Conservation (phyloP, 495 filamentous ascomycete genomes). For the Sordaria brevicollis region DNA sequence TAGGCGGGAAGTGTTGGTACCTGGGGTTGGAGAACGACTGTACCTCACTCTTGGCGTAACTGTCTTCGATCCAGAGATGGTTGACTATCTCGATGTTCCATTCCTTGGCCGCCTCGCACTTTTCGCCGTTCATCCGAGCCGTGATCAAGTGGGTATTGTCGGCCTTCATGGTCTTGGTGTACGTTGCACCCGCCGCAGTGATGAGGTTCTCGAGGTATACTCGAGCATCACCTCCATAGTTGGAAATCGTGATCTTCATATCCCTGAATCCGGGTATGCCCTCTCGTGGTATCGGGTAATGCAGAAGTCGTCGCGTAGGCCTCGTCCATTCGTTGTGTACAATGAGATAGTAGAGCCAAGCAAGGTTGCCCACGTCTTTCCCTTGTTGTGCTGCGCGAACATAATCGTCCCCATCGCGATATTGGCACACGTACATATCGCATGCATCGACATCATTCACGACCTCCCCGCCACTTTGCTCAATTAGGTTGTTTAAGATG, state of each 20-base stretch:
- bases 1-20: constrained; percentile 72
- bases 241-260: constrained; percentile 76
- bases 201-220: constrained; percentile 91
- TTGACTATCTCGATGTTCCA: constrained; percentile 89
- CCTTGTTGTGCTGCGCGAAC: constrained; percentile 57
- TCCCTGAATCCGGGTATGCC: constrained; percentile 72
- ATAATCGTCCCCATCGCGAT: constrained; percentile 73
- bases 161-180: constrained; percentile 83
- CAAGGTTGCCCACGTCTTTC: constrained; percentile 81
- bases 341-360: constrained; percentile 90
- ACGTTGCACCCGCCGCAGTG: constrained; percentile 68
- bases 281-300: constrained; percentile 71
- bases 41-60: constrained; percentile 76
- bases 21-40: constrained; percentile 54
- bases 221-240: constrained; percentile 90
- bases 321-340: constrained; percentile 79
- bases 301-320: constrained; percentile 67
- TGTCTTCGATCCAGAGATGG: constrained; percentile 95
- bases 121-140: constrained; percentile 77
- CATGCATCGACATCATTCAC: constrained; percentile 57
- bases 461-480: constrained; percentile 55
- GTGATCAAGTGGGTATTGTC: constrained; percentile 95
- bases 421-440: constrained; percentile 77
- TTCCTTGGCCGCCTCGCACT: constrained; percentile 80
- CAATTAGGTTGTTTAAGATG: constrained; percentile 61